Conservation (phyloP, 208 protist genomes). For the Trypanosoma cruzi region DNA sequence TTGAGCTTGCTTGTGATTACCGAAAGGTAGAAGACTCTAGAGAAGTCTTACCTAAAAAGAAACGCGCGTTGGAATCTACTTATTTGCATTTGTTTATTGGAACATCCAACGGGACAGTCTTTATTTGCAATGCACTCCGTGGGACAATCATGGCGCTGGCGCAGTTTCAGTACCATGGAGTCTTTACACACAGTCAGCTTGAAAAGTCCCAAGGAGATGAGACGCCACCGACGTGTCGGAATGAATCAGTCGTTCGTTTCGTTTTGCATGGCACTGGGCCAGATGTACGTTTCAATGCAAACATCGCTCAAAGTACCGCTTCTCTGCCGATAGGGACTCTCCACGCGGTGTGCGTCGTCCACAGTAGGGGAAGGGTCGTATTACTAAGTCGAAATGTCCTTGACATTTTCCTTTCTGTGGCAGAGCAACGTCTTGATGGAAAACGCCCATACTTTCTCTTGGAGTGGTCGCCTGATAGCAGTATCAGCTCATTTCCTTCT, state of each 20-base stretch:
- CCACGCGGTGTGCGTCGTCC: conserved; percentile 56
- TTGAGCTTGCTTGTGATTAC: conserved; percentile 54
- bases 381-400: conserved; percentile 49
- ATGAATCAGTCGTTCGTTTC: conserved; percentile 64
- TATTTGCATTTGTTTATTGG: conserved; percentile 88
- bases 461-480: conserved; percentile 58
- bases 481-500: conserved; percentile 52
- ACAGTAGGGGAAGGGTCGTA: conserved; percentile 68
- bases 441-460: conserved; percentile 54
- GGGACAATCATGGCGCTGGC: conserved; percentile 73
- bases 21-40: not conserved
- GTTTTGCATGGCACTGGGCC: conserved; percentile 31
- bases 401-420: conserved; percentile 56
- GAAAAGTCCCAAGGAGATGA: not conserved
- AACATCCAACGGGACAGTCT: conserved; percentile 75
- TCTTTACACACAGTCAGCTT: not conserved
- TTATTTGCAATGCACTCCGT: conserved; percentile 79
- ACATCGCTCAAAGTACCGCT: conserved; percentile 13
- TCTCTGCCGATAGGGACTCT: not conserved
- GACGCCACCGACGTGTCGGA: conserved; percentile 1
- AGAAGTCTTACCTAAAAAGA: conserved; percentile 5
- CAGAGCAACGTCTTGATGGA: conserved; percentile 50
- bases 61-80: conserved; percentile 16
- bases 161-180: conserved; percentile 57
- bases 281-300: conserved; percentile 22